Base-by-base conservation (phyloP, 2,329 filamentous ascomycete genomes). In the Colletotrichum spaethianum region DNA sequence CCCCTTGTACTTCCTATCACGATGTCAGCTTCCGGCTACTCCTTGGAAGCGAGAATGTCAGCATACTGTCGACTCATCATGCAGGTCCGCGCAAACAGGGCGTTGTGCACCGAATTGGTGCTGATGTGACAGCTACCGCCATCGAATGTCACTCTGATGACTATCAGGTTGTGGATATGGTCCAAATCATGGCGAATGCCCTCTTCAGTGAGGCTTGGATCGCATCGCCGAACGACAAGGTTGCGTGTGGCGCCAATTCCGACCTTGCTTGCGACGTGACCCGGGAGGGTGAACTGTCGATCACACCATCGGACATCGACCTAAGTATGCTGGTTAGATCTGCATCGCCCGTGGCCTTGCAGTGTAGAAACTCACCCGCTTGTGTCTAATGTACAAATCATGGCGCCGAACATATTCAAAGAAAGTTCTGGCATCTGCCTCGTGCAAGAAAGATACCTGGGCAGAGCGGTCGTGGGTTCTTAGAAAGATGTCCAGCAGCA, bases 161-260 rank as follows among this genome's bases (percentile, higher is more conserved):
- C 88, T 28, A 92, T 84, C 1, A 97, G 86, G 73, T 94, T 93
- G 83, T 96, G 91, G 72, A 97, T 96, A 79, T 97, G 94, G 31
- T 95, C 92, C 46, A 96, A 86, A 76, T 97, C 93, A 5, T 91
- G 87, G 14, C 92, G 90, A 74, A 97, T 90, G 20, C 83, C 82
- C 9, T 88, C 82, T 75, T 91, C 91, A 0, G 91, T 94, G 75
- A 93, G 83, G 64, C 83, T 87, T 64, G 83, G 83, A 75, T 85
- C 85, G 75, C 88, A 89, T 12, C 87, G 87, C 69, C 88, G 88
- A 52, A 97, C 88, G 26, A 95, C 83, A 46, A 97, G 80, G 76
- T 96, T 96, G 72, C 94, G 90, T 52, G 90, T 93, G 18, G 93
- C 93, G 18, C 93, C 93, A 59, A 81, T 84, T 48, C 81, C 81